Percentiles rank a stretch among this genome's conserved stretches.
These are phyloP conservation scores for Syzygium aqueum DNA, from an alignment of 345 rosid species.

Conservation along the genomic window DNA sequence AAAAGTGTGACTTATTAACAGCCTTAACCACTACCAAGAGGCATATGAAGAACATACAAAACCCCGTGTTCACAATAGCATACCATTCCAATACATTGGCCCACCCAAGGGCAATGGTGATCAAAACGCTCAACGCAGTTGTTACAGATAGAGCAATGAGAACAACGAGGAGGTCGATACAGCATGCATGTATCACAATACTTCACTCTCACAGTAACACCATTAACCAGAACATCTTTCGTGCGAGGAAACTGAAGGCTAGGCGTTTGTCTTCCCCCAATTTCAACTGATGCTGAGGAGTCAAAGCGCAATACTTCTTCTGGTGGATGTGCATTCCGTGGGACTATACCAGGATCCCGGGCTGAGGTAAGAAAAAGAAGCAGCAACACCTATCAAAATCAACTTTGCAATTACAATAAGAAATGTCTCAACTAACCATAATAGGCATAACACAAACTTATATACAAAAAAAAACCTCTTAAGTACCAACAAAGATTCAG, in stretches of 20 bases:
- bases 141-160: conserved; percentile 86
- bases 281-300: conserved; percentile 43
- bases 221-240: conserved; percentile 77
- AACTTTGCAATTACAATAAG: conserved; percentile 5
- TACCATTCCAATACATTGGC: conserved; percentile 98
- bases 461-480: neutral
- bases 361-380: conserved; percentile 89
- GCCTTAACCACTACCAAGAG: neutral
- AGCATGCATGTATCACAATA: conserved; percentile 99
- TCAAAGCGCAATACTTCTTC: conserved; percentile 77
- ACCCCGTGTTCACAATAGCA: conserved; percentile 9
- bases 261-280: conserved; percentile 83
- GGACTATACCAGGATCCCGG: conserved; percentile 91
- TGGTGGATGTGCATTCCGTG: conserved; percentile 90
- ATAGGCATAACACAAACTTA: neutral
- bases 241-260: conserved; percentile 81
- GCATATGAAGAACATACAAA: neutral
- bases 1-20: neutral
- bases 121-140: conserved; percentile 97
- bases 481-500: neutral
- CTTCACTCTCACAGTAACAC: conserved; percentile 74
- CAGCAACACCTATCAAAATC: conserved; percentile 56
- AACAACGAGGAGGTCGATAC: conserved; percentile 97
- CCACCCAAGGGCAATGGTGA: conserved; percentile 99
- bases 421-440: neutral